These are phyloP conservation scores for Rhodotorula babjevae DNA, from an alignment of 768 basidiomycete species.

Conservation along the genomic window DNA sequence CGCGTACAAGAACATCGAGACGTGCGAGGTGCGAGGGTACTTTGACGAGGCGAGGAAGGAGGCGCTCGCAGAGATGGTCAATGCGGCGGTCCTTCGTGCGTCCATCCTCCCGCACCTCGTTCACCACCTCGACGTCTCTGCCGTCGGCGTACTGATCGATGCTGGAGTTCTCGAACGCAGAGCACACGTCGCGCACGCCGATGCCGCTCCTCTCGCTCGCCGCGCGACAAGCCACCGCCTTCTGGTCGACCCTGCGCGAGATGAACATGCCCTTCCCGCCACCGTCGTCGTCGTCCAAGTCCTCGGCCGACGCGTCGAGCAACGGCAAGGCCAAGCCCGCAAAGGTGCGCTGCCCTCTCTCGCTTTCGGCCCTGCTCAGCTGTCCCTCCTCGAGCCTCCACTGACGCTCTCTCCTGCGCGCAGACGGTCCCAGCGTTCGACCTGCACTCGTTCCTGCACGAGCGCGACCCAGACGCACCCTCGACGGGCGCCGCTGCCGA, in stretches of 20 bases:
- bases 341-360: neutral
- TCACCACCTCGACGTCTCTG: neutral
- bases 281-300: neutral
- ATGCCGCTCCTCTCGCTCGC: constrained; percentile 27
- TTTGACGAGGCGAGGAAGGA: constrained; percentile 70
- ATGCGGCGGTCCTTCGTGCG: constrained; percentile 77
- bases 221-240: constrained; percentile 15
- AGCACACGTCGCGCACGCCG: constrained; percentile 17
- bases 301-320: neutral
- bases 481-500: neutral
- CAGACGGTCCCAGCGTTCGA: constrained; percentile 20
- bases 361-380: too few species aligned
- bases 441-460: constrained; percentile 13
- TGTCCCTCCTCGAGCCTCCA: too few species aligned
- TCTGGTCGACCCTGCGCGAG: constrained; percentile 27
- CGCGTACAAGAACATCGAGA: constrained; percentile 76
- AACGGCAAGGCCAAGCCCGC: constrained; percentile 15
- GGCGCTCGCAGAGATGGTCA: constrained; percentile 79
- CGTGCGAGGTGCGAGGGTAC: constrained; percentile 69
- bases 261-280: constrained; percentile 32
- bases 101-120: constrained; percentile 19
- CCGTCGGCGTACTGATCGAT: neutral
- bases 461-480: neutral
- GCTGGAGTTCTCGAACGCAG: neutral
- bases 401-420: neutral